phyloP scores from a whole-genome alignment of 805 yeast species.

The Saccharomyces kudriavzevii region DNA sequence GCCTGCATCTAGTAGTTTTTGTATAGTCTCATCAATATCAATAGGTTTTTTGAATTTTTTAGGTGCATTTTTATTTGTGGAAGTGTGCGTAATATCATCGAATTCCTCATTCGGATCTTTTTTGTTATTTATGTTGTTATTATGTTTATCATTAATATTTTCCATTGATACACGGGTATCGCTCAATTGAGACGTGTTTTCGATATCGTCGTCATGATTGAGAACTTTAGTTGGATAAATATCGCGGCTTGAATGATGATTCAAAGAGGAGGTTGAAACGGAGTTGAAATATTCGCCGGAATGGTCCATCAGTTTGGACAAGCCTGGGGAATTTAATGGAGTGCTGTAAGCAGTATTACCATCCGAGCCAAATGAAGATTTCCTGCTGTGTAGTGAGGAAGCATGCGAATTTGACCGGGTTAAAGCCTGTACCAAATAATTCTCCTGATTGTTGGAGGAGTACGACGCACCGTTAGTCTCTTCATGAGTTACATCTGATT shows the following conservation, averaged over 20 bases:
- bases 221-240: neutral
- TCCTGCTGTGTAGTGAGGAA: slow-evolving; percentile 26
- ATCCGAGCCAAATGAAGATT: slow-evolving; percentile 24
- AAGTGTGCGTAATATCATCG: neutral
- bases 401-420: slow-evolving; percentile 24
- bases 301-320: slow-evolving; percentile 1
- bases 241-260: neutral
- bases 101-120: slow-evolving; percentile 1
- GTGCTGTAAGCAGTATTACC: slow-evolving; percentile 27
- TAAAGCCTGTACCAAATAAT: slow-evolving; percentile 4
- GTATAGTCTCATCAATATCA: slow-evolving; percentile 83
- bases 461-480: neutral
- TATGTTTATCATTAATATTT: slow-evolving; percentile 12
- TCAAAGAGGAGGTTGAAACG: neutral
- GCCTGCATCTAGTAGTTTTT: slow-evolving; percentile 88
- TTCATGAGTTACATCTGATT: slow-evolving; percentile 10
- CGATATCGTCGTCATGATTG: neutral
- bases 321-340: slow-evolving; percentile 29
- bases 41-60: slow-evolving; percentile 27
- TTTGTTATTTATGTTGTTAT: slow-evolving; percentile 14
- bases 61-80: neutral
- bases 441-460: neutral
- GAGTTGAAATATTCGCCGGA: neutral
- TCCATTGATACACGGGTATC: neutral
- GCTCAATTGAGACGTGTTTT: neutral